These are phyloP conservation scores for Arabidopsis hybrid DNA, from an alignment of 441 rosid species.

Conservation along the genomic window DNA sequence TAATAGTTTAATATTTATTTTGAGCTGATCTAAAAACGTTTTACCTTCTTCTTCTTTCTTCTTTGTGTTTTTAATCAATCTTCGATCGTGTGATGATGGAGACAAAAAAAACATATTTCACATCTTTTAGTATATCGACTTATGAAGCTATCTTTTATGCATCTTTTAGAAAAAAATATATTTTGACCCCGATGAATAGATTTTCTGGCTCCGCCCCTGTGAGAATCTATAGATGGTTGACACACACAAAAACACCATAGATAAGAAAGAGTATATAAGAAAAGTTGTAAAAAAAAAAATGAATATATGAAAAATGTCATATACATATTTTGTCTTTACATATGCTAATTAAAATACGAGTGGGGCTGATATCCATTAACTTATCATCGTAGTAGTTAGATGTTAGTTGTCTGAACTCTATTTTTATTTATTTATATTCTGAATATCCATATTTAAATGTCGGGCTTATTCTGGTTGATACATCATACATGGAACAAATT, in stretches of 20 bases:
- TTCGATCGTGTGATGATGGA: no score
- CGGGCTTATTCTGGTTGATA: conserved; percentile 11
- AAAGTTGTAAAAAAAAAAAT: neutral
- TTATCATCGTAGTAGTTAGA: conserved; percentile 42
- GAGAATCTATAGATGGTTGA: conserved; percentile 6
- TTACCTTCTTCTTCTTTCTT: no score
- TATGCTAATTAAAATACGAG: conserved; percentile 27
- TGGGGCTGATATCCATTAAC: conserved; percentile 38
- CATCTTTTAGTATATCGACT: no score
- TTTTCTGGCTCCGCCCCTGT: no score
- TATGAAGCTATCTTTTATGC: no score
- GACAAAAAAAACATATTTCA: no score
- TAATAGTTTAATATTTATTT: no score
- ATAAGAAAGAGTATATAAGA: neutral
- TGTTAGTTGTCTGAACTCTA: conserved; percentile 37
- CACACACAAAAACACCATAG: neutral
- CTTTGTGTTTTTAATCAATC: no score
- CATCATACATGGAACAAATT: conserved; percentile 5
- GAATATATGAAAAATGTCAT: conserved; percentile 4
- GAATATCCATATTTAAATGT: conserved; percentile 23
- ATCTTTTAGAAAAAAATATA: no score
- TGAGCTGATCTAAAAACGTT: no score
- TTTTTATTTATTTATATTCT: conserved; percentile 15
- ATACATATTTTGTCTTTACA: conserved; percentile 36
- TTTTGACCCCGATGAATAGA: no score